phyloP scores from a whole-genome alignment of 2,329 filamentous ascomycete species.

The Penicillium sp. region DNA sequence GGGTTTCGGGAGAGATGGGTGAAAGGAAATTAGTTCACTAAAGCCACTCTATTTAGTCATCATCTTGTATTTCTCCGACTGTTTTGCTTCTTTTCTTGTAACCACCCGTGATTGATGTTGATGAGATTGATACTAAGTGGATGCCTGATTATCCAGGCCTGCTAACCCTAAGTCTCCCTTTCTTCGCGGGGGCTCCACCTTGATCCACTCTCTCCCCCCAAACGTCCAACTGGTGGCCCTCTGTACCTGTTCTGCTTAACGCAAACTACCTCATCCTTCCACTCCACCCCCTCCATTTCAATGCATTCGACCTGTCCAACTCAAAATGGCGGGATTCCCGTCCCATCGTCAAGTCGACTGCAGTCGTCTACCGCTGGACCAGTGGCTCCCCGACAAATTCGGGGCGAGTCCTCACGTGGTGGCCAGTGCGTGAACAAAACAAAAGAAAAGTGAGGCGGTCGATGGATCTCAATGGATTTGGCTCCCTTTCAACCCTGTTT shows the following conservation, averaged over 20 bases:
- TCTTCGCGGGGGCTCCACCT: too few species aligned
- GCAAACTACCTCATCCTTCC: too few species aligned
- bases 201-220: too few species aligned
- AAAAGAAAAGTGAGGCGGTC: constrained; percentile 28
- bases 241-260: too few species aligned
- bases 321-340: background rate
- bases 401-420: constrained; percentile 27
- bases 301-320: constrained; percentile 2
- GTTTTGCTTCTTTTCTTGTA: too few species aligned
- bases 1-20: background rate
- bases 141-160: too few species aligned
- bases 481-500: constrained; percentile 2
- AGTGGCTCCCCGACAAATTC: constrained; percentile 23
- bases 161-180: too few species aligned
- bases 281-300: background rate
- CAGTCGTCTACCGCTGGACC: constrained; percentile 12
- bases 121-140: too few species aligned
- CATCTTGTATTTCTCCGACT: too few species aligned
- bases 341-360: constrained; percentile 16
- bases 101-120: too few species aligned
- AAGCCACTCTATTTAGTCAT: too few species aligned
- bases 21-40: background rate
- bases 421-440: constrained; percentile 24
- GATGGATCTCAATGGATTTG: constrained; percentile 7
- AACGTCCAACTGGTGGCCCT: too few species aligned